Base-by-base conservation (phyloP, 495 filamentous ascomycete species). In the Penicillium egyptiacum region DNA sequence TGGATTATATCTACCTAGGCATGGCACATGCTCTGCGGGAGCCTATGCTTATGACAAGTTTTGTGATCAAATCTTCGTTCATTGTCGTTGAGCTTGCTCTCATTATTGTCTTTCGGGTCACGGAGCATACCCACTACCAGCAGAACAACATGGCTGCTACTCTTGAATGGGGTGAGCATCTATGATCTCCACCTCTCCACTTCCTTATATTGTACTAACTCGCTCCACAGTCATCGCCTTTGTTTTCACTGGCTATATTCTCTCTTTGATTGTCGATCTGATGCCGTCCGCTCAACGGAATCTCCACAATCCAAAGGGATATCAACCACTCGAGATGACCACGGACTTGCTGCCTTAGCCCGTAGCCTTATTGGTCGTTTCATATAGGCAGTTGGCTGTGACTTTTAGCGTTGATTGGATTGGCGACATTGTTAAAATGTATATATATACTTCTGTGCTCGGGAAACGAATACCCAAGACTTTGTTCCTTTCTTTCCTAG, bases 31-130 rank as follows among this genome's bases (percentile, higher is more conserved):
- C 55, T 5, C 37, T 57, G 6, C 51, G 57, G 11, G 40, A 61
- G 26, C 62, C 51, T 9, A 61, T 61, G 52, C 51, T 64, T 1
- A 50, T 61, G 14, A 53, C 62, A 5, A 64, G 62, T n/a, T 61
- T 64, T 17, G 31, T 52, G 3, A 64, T 64, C 62, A 64, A 64
- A 39, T 9, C 57, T 4, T 61, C 62, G 5, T 64, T 64, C 46
- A 59, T 64, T 39, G 60, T 64, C 51, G 47, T 57, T 10, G 62
- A 64, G 45, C 55, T 64, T 17, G 50, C 47, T 8, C 60, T 64
- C 40, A 61, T 64, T 19, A 51, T 64, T 19, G 58, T 60, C 26
- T 64, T 64, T 20, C 54, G 62, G 4, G 43, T 64, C 4, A 61
- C 55, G 1, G 62, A 59, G 8, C 45, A 43, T 2, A 48, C 37